Base-by-base conservation (phyloP, 2,329 filamentous ascomycete genomes). In the Colletotrichum spinosum region DNA sequence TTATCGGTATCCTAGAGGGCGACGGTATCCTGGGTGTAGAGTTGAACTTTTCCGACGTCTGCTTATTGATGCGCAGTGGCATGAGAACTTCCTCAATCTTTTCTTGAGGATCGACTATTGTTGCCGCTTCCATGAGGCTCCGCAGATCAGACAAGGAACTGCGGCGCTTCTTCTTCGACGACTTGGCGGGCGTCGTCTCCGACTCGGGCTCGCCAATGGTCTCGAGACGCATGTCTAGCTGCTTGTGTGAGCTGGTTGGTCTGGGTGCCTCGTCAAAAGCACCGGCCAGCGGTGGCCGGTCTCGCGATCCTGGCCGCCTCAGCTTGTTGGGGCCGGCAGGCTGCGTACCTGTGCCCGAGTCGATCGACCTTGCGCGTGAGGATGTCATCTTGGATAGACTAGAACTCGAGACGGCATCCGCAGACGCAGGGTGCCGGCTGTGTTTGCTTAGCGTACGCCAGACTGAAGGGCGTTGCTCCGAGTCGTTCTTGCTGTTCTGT, bases 101-200 rank as follows among this genome's bases (percentile, higher is more conserved):
- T 11, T 72, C 72, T 12, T 62, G 75, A 69, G 70, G 79, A 72
- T 75, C 82, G 72, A 78, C 80, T 0, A 90, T 77, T 10, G 81
- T 85, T 8, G 89, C 83, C 60, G 87, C 84, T 45, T 84, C 85
- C 78, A 95, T 89, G 15, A 92, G 81, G 60, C 82, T 85, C 70
- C 89, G 91, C 52, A 98, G 83, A 76, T 98, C 95, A 5, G 94
- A 97, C 46, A 98, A 80, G 34, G 94, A 97, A 79, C 94, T 97
- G 74, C 95, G 90, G 60, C 95, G 87, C 81, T 97, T 97, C 80
- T 90, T 94, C 74, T 86, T 89, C 49, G 82, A 79, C n/a, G 75
- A 75, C 69, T 80, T 84, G 39, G 46, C 59, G 44, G 59, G 63
- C 38, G 70, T 68, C 4, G 75, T 69, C 8, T 71, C 68, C 6